phyloP scores from a whole-genome alignment of 305 asterid species.

The Vinca major region DNA sequence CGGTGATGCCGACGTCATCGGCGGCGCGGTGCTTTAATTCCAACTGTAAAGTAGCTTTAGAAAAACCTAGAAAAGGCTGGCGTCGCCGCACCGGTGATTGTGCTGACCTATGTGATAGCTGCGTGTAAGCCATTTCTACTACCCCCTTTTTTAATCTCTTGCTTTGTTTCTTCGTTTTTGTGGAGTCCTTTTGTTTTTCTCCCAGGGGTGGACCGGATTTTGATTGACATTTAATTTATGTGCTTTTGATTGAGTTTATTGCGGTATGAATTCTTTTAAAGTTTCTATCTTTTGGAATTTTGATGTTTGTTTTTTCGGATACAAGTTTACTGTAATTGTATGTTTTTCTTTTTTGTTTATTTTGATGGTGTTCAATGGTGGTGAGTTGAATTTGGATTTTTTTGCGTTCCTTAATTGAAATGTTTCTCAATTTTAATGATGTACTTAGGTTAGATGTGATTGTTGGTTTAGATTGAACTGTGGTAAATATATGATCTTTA shows the following conservation, averaged over 20 bases:
- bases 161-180: neutral
- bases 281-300: neutral
- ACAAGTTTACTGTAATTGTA: neutral
- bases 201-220: neutral
- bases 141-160: neutral
- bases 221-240: neutral
- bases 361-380: neutral
- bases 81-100: conserved; percentile 92
- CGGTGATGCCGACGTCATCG: conserved; percentile 11
- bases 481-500: neutral
- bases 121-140: conserved; percentile 55
- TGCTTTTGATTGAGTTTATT: neutral
- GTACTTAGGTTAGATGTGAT: neutral
- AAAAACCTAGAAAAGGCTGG: conserved; percentile 66
- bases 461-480: neutral
- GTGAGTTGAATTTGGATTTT: neutral
- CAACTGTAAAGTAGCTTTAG: conserved; percentile 51
- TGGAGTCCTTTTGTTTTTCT: neutral
- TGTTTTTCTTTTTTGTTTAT: neutral
- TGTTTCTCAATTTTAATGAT: neutral
- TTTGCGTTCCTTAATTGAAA: neutral
- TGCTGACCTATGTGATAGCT: conserved; percentile 86
- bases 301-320: neutral
- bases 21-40: conserved; percentile 65
- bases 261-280: neutral